Conservation (phyloP, 2,329 filamentous ascomycete species). For the Cryphonectria carpinicola region DNA sequence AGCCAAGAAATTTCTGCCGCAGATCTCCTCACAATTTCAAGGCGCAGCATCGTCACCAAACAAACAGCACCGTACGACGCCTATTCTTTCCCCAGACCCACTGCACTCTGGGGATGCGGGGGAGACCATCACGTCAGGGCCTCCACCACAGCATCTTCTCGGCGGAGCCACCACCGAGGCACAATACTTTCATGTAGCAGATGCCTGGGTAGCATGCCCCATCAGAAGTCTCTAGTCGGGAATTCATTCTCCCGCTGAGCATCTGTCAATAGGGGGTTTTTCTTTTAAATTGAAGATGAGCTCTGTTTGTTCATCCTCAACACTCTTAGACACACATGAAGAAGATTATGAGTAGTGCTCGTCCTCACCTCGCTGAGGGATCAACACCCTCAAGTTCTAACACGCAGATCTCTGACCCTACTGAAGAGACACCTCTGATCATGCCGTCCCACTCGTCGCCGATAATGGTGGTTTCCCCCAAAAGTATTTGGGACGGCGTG, state of each 20-base stretch:
- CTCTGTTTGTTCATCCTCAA: neutral
- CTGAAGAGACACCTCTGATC: conserved; percentile 13
- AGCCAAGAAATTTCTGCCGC: neutral
- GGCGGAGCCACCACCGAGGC: conserved; percentile 12
- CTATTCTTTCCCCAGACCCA: conserved; percentile 2
- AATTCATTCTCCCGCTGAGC: conserved; percentile 1
- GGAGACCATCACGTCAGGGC: neutral
- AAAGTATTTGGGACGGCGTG: conserved; percentile 23
- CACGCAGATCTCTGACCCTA: neutral
- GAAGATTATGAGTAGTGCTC: neutral
- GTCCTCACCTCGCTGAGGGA: neutral
- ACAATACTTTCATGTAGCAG: neutral
- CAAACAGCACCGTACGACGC: neutral
- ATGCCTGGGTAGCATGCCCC: neutral
- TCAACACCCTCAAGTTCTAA: neutral
- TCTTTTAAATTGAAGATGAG: neutral
- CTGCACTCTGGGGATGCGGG: conserved; percentile 3
- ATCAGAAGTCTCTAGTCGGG: neutral
- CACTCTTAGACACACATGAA: neutral
- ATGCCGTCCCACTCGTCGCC: conserved; percentile 6
- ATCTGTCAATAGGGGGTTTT: neutral
- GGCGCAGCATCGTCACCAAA: neutral
- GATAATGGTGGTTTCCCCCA: neutral
- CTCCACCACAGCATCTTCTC: conserved; percentile 3
- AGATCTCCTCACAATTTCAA: neutral